These are phyloP conservation scores for Basipetospora chlamydospora DNA, from an alignment of 2,329 filamentous ascomycete species.

Conservation along the genomic window DNA sequence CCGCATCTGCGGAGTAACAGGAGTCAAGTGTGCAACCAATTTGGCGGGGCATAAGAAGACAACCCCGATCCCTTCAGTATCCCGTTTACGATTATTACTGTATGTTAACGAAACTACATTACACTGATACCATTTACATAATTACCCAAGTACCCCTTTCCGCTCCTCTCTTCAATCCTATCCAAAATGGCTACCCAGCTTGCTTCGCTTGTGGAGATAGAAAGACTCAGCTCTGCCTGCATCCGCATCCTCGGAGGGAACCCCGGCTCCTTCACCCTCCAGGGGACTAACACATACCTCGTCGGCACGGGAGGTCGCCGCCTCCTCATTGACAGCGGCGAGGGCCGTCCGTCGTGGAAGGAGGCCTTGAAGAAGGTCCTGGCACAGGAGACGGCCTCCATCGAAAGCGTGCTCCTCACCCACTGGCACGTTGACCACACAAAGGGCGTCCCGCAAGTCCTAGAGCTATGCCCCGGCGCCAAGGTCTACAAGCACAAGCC, in stretches of 20 bases:
- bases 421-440: conserved; percentile 90
- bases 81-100: too few relatives aligned
- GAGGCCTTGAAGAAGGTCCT: conserved; percentile 50
- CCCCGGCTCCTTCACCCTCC: conserved; percentile 63
- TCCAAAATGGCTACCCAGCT: conserved; percentile 45
- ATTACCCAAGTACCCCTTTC: too few relatives aligned
- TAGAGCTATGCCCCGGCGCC: conserved; percentile 45
- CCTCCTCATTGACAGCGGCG: conserved; percentile 79
- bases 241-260: conserved; percentile 84
- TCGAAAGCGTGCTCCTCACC: conserved; percentile 62
- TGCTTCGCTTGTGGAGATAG: conserved; percentile 53
- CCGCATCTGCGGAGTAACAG: too few relatives aligned
- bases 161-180: too few relatives aligned
- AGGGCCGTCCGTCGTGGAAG: conserved; percentile 65
- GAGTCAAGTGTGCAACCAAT: too few relatives aligned
- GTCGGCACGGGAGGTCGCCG: conserved; percentile 60
- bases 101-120: too few relatives aligned
- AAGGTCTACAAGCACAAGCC: conserved; percentile 54
- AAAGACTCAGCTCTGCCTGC: conserved; percentile 62
- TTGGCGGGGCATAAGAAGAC: too few relatives aligned
- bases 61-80: too few relatives aligned
- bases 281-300: conserved; percentile 90
- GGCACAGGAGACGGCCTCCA: conserved; percentile 48
- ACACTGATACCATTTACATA: too few relatives aligned
- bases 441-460: conserved; percentile 58